These are phyloP conservation scores for Zopfia rhizophila DNA, from an alignment of 2,329 filamentous ascomycete species.

Conservation along the genomic window DNA sequence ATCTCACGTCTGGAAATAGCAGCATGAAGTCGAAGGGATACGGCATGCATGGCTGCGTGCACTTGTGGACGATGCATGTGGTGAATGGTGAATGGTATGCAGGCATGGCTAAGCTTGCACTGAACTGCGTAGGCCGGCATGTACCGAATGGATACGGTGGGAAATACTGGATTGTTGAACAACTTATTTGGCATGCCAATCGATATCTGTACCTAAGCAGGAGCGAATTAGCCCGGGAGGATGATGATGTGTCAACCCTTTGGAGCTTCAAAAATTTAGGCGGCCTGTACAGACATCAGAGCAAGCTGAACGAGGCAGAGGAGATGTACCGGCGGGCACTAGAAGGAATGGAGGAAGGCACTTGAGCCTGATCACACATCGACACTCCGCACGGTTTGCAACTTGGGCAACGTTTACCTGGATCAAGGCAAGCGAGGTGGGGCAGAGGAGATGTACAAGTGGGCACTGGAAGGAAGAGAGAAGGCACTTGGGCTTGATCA, in stretches of 20 bases:
- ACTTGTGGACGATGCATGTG: conserved; percentile 40
- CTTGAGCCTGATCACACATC: conserved; percentile 19
- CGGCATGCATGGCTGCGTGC: conserved; percentile 45
- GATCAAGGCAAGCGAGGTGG: conserved; percentile 12
- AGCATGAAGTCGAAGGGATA: conserved; percentile 30
- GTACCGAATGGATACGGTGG: conserved; percentile 6
- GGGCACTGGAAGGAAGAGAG: conserved; percentile 24
- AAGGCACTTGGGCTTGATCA: conserved; percentile 27
- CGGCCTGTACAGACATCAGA: conserved; percentile 71
- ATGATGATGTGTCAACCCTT: conserved; percentile 12
- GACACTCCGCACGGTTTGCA: conserved; percentile 24
- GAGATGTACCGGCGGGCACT: conserved; percentile 18
- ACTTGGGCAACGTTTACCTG: conserved; percentile 19
- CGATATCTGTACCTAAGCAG: no score
- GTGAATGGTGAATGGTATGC: conserved; percentile 30
- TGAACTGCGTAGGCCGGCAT: conserved; percentile 19
- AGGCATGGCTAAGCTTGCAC: conserved; percentile 14
- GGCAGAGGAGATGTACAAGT: conserved; percentile 20
- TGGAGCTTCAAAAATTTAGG: conserved; percentile 21
- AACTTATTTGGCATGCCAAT: conserved; percentile 15
- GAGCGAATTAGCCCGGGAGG: no score
- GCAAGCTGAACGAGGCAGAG: conserved; percentile 71
- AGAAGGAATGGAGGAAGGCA: conserved; percentile 18
- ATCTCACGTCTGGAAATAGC: conserved; percentile 11
- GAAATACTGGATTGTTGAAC: conserved; percentile 21